Percentiles rank a stretch among this genome's conserved stretches.
Conservation (phyloP, 1,284 basidiomycete species). For the Cryptococcus sp. region DNA sequence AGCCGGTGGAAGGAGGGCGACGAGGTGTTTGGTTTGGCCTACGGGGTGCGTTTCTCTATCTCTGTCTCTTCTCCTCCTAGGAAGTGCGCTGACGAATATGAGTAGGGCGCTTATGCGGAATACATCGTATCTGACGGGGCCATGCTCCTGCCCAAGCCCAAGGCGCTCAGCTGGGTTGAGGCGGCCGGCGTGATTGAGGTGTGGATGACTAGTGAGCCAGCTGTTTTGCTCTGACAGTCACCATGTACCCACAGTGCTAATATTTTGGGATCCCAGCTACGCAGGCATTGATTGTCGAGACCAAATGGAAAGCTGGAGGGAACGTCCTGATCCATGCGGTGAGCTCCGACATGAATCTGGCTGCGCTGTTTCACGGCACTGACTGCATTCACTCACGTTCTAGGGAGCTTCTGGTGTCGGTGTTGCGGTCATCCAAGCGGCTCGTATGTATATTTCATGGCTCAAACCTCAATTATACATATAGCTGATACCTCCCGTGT, state of each 20-base stretch:
- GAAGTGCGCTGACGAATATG: slow-evolving; percentile 1
- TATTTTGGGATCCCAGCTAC: slow-evolving; percentile 45
- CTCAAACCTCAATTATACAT: too few species aligned
- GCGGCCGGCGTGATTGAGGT: slow-evolving; percentile 83
- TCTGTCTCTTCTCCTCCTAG: background rate
- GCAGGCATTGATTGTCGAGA: slow-evolving; percentile 71
- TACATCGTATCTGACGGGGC: slow-evolving; percentile 68
- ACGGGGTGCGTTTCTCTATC: slow-evolving; percentile 55
- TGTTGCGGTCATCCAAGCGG: slow-evolving; percentile 83
- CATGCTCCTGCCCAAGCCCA: slow-evolving; percentile 73
- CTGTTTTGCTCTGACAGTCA: background rate
- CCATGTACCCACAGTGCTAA: background rate
- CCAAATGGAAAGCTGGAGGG: slow-evolving; percentile 66
- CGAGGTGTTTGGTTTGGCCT: slow-evolving; percentile 79
- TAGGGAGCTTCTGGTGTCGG: slow-evolving; percentile 83
- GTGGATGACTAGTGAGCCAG: slow-evolving; percentile 69
- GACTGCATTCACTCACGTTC: background rate
- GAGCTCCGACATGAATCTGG: slow-evolving; percentile 15
- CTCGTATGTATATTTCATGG: slow-evolving; percentile 55
- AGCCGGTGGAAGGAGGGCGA: slow-evolving; percentile 67
- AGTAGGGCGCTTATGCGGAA: slow-evolving; percentile 86
- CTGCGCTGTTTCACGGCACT: background rate
- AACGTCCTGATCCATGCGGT: slow-evolving; percentile 80
- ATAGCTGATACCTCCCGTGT: background rate
- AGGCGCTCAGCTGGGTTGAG: slow-evolving; percentile 71